phyloP scores from a whole-genome alignment of 2,329 filamentous ascomycete genomes.

The Chaetomium sp. region DNA sequence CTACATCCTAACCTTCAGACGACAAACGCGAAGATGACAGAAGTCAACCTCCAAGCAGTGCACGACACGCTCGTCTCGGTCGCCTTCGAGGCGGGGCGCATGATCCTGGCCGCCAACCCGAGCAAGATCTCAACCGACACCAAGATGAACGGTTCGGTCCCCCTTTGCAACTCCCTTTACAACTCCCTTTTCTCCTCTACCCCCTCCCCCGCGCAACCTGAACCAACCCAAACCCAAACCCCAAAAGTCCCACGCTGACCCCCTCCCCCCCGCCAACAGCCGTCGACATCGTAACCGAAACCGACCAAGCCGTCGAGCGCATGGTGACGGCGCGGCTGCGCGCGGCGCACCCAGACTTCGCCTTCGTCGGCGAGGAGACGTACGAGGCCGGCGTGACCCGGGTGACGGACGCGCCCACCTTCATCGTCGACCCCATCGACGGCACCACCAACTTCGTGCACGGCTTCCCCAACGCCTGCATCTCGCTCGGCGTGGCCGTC shows the following conservation, averaged over 20 bases:
- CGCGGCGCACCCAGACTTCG: conserved; percentile 55
- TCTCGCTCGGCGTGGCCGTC: conserved; percentile 73
- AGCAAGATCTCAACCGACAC: conserved; percentile 58
- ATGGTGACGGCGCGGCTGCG: conserved; percentile 59
- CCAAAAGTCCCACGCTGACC: background rate
- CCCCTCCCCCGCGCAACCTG: background rate
- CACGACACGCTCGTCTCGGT: conserved; percentile 62
- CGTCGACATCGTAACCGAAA: conserved; percentile 69
- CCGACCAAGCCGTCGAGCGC: conserved; percentile 65
- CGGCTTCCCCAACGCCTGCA: conserved; percentile 71
- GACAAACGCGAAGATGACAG: conserved; percentile 47
- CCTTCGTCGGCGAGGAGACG: conserved; percentile 77
- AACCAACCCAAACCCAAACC: conserved; percentile 3
- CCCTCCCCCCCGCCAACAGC: conserved; percentile 45
- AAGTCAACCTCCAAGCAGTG: conserved; percentile 62
- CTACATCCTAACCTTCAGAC: background rate
- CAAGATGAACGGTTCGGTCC: conserved; percentile 63
- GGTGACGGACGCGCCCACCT: conserved; percentile 69
- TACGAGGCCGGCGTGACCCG: conserved; percentile 65
- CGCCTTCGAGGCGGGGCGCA: conserved; percentile 64
- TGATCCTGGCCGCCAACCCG: conserved; percentile 65
- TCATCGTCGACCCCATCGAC: conserved; percentile 81
- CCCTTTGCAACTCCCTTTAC: conserved; percentile 20
- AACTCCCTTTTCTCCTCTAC: conserved; percentile 9
- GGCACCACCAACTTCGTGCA: conserved; percentile 83